A percentile compares a stretch with the other conserved stretches of the same genome.
These are phyloP conservation scores for Suillus spraguei DNA, from an alignment of 768 basidiomycete genomes.

Conservation along the genomic window DNA sequence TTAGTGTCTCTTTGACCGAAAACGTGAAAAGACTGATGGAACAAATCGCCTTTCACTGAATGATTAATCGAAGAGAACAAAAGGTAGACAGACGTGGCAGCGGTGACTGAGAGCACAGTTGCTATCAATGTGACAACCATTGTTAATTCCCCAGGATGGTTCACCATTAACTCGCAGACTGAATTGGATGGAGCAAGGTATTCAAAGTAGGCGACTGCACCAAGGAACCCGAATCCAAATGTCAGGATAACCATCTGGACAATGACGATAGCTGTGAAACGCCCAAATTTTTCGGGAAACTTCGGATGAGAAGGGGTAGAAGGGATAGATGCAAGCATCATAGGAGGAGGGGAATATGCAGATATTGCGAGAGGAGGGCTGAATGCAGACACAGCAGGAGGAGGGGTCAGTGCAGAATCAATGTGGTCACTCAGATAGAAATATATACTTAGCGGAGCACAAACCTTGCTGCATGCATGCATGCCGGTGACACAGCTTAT, in stretches of 20 bases:
- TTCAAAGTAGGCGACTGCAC: conserved; percentile 1
- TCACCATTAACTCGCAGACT: neutral
- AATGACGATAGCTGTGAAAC: neutral
- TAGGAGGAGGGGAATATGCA: no score
- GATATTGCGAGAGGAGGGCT: no score
- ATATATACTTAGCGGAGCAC: no score
- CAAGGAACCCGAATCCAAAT: conserved; percentile 14
- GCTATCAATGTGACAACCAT: conserved; percentile 8
- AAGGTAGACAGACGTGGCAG: neutral
- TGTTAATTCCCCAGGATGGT: conserved; percentile 4
- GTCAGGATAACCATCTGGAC: conserved; percentile 1
- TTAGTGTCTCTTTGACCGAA: conserved; percentile 12
- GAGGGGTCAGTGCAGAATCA: no score
- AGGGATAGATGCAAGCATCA: no score
- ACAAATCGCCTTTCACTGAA: neutral
- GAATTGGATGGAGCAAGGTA: conserved; percentile 2
- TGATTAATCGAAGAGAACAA: neutral
- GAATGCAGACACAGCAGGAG: no score
- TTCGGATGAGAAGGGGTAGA: no score
- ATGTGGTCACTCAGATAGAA: no score
- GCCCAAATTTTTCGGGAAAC: no score
- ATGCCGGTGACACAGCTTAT: no score
- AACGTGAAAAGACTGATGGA: conserved; percentile 6
- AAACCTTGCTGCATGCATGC: no score
- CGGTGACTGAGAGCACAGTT: conserved; percentile 2